Conservation (phyloP, 202 grass and related monocot species). For the Bolboschoenoplectus hybrid region DNA sequence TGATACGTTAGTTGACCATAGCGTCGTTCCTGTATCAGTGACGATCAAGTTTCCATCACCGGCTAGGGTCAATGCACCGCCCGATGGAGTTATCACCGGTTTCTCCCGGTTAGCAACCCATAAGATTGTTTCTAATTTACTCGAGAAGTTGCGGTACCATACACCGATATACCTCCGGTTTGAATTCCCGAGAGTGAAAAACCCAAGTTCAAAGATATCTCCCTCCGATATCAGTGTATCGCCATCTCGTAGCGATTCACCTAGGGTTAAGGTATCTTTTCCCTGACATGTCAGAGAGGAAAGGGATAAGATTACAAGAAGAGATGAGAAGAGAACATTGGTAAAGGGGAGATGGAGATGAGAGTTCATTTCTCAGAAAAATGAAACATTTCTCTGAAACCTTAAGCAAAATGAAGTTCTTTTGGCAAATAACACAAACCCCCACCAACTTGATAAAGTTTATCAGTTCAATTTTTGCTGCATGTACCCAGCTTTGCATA, state of each 20-base stretch:
- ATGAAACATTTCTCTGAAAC: background rate
- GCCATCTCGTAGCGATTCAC: slow-evolving; percentile 42
- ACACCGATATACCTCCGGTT: slow-evolving; percentile 55
- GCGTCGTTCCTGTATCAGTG: slow-evolving; percentile 33
- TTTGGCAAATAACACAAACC: background rate
- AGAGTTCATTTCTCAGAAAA: slow-evolving; percentile 26
- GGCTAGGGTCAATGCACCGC: slow-evolving; percentile 45
- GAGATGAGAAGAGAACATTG: background rate
- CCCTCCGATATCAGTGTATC: slow-evolving; percentile 45
- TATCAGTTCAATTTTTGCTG: background rate
- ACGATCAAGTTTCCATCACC: slow-evolving; percentile 54
- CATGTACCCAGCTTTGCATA: background rate
- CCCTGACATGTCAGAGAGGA: background rate
- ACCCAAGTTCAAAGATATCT: slow-evolving; percentile 49
- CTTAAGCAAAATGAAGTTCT: background rate
- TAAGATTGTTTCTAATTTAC: slow-evolving; percentile 47
- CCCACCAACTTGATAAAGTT: background rate
- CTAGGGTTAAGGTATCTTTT: slow-evolving; percentile 42
- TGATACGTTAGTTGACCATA: slow-evolving; percentile 48
- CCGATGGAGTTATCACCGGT: slow-evolving; percentile 36
- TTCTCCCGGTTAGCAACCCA: slow-evolving; percentile 81
- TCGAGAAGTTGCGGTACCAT: slow-evolving; percentile 37
- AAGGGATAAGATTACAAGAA: background rate
- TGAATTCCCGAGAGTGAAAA: slow-evolving; percentile 48
- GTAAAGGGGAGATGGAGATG: background rate